Percentiles rank a stretch among this genome's conserved stretches.
phyloP scores from a whole-genome alignment of 2,329 filamentous ascomycete species.

The Colletotrichum caudatum region DNA sequence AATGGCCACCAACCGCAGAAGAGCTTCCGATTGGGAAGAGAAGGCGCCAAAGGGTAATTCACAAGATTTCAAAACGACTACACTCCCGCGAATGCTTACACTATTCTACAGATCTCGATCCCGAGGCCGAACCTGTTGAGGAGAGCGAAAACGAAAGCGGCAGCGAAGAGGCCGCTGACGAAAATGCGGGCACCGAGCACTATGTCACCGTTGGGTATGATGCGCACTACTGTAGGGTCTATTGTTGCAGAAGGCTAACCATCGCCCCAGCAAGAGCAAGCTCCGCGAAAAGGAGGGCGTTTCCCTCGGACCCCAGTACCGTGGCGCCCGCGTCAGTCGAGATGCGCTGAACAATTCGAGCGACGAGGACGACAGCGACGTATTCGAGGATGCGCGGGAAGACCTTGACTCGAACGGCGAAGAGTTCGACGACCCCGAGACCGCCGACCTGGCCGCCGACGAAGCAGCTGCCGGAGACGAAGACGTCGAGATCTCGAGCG shows the following conservation, averaged over 20 bases:
- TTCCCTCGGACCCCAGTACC: slow-evolving; percentile 82
- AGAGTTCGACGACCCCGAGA: slow-evolving; percentile 68
- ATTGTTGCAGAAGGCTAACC: not conserved
- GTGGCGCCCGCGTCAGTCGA: slow-evolving; percentile 80
- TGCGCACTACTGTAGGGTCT: not conserved
- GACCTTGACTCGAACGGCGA: slow-evolving; percentile 55
- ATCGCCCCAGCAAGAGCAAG: slow-evolving; percentile 76
- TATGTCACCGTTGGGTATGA: slow-evolving; percentile 80
- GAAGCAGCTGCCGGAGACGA: slow-evolving; percentile 59
- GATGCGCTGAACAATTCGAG: slow-evolving; percentile 60
- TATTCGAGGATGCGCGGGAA: slow-evolving; percentile 54
- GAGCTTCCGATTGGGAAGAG: slow-evolving; percentile 40
- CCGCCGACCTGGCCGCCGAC: slow-evolving; percentile 65
- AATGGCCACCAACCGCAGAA: slow-evolving; percentile 31
- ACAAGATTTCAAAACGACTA: not conserved
- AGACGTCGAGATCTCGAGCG: slow-evolving; percentile 72
- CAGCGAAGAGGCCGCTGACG: slow-evolving; percentile 54
- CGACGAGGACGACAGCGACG: slow-evolving; percentile 64
- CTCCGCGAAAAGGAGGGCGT: slow-evolving; percentile 78
- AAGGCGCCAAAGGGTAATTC: slow-evolving; percentile 40
- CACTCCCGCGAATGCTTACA: slow-evolving; percentile 2
- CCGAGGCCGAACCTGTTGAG: slow-evolving; percentile 38
- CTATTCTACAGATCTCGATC: slow-evolving; percentile 38
- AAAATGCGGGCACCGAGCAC: slow-evolving; percentile 80
- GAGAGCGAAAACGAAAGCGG: slow-evolving; percentile 59